Evolutionary conservation across 352 stramenopile species (phyloP).

Genomic region (Globisporangium carolinianum): DNA sequence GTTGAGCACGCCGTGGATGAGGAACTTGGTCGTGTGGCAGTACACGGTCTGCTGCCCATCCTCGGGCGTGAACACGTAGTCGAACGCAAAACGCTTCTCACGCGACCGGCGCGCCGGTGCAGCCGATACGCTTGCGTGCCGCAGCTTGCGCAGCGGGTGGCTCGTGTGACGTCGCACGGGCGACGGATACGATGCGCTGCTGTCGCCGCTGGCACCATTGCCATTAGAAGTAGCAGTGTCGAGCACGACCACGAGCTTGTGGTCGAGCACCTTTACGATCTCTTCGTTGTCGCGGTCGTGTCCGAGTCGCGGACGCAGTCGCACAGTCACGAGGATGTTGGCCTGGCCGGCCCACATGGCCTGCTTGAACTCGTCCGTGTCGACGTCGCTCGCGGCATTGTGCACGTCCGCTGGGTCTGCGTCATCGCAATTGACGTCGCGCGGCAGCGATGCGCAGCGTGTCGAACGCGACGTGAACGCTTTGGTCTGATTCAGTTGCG

Average conservation of each 20-base stretch:
- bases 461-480: slow-evolving; percentile 7
- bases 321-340: slow-evolving; percentile 87
- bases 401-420: neutral
- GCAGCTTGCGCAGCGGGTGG: slow-evolving; percentile 26
- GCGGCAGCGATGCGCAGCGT: neutral
- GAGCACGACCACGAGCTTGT: slow-evolving; percentile 81
- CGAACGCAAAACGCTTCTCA: slow-evolving; percentile 88
- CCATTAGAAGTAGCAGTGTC: slow-evolving; percentile 19
- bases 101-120: slow-evolving; percentile 19
- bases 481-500: slow-evolving; percentile 16
- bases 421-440: neutral
- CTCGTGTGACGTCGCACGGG: slow-evolving; percentile 18
- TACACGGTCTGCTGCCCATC: slow-evolving; percentile 81
- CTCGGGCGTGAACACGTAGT: slow-evolving; percentile 75
- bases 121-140: slow-evolving; percentile 21
- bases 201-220: neutral
- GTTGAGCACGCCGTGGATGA: slow-evolving; percentile 85
- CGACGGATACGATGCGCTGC: neutral
- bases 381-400: slow-evolving; percentile 16
- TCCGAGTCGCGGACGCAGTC: slow-evolving; percentile 69
- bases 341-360: slow-evolving; percentile 84
- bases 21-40: slow-evolving; percentile 78
- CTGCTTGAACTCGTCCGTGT: slow-evolving; percentile 61
- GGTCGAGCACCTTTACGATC: slow-evolving; percentile 81
- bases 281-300: slow-evolving; percentile 64